Evolutionary conservation across 2,329 filamentous ascomycete genomes (phyloP).

Genomic region (Fusarium sulawesiense): DNA sequence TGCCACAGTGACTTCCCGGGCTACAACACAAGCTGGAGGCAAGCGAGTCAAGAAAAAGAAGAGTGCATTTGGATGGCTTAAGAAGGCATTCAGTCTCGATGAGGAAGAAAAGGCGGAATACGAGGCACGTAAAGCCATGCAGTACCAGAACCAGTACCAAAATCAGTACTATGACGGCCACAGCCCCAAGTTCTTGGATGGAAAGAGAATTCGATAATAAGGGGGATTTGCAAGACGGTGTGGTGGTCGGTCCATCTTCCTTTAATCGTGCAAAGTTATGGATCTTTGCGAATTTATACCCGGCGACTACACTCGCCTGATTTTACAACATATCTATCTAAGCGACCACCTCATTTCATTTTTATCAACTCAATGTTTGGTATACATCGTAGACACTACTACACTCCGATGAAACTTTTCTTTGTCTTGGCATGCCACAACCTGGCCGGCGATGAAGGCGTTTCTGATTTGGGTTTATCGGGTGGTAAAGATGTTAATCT

Average conservation of each 20-base stretch:
- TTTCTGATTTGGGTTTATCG: conserved; percentile 21
- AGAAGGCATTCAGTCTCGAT: conserved; percentile 74
- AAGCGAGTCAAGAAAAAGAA: conserved; percentile 72
- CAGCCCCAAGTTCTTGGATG: conserved; percentile 67
- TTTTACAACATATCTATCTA: conserved; percentile 35
- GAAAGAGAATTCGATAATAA: conserved; percentile 58
- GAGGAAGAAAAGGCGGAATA: conserved; percentile 72
- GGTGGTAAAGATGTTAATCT: conserved; percentile 2
- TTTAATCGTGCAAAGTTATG: conserved; percentile 18
- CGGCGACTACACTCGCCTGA: conserved; percentile 34
- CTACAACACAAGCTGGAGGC: conserved; percentile 47
- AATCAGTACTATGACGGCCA: conserved; percentile 63
- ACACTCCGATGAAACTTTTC: not conserved
- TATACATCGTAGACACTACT: conserved; percentile 10
- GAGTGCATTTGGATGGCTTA: conserved; percentile 75
- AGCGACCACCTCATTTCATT: conserved; percentile 14
- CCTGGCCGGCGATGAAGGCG: conserved; percentile 28
- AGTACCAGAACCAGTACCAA: conserved; percentile 54
- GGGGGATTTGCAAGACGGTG: not conserved
- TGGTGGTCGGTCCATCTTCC: conserved; percentile 1
- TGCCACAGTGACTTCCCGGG: conserved; percentile 44
- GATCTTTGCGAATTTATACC: conserved; percentile 45
- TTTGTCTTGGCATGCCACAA: conserved; percentile 27
- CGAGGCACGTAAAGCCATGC: conserved; percentile 64
- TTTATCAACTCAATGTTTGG: conserved; percentile 17